Evolutionary conservation across 306 rosid genomes (phyloP).

Genomic region (Biancaea sappan): DNA sequence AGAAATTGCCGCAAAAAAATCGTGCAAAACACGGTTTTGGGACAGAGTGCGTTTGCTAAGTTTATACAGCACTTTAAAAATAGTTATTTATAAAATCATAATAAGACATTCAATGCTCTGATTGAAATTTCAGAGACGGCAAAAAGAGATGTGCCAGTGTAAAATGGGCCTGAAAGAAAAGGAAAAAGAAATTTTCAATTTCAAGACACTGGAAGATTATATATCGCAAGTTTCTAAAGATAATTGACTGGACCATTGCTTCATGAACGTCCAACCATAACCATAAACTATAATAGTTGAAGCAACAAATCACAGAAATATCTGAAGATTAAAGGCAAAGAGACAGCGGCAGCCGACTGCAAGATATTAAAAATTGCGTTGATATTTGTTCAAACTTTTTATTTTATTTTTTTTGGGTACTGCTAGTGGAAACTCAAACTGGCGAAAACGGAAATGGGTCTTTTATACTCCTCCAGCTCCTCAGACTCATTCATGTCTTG

Average conservation of each 20-base stretch:
- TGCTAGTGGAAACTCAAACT: too few species aligned
- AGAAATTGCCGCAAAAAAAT: conserved; percentile 73
- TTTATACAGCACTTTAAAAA: too few species aligned
- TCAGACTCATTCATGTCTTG: too few species aligned
- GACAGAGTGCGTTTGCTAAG: conserved; percentile 74
- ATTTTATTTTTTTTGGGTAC: too few species aligned
- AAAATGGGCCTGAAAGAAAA: conserved; percentile 61
- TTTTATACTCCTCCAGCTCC: too few species aligned
- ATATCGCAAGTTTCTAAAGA: conserved; percentile 50
- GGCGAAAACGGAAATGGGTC: too few species aligned
- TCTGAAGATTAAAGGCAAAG: not conserved
- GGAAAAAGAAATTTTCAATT: conserved; percentile 20
- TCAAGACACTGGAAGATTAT: conserved; percentile 48
- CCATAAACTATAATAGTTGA: not conserved
- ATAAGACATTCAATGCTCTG: not conserved
- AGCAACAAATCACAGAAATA: not conserved
- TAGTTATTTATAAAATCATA: not conserved
- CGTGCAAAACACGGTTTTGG: conserved; percentile 36
- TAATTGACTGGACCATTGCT: conserved; percentile 42
- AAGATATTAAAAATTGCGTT: too few species aligned
- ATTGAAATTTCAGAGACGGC: not conserved
- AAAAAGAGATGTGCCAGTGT: conserved; percentile 36
- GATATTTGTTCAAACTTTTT: too few species aligned
- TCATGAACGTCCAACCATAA: conserved; percentile 13
- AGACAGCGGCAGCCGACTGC: not conserved